A percentile compares a stretch with the other conserved stretches of the same genome.
phyloP scores from a whole-genome alignment of 2,329 filamentous ascomycete genomes.

The Podosphaera xanthii region DNA sequence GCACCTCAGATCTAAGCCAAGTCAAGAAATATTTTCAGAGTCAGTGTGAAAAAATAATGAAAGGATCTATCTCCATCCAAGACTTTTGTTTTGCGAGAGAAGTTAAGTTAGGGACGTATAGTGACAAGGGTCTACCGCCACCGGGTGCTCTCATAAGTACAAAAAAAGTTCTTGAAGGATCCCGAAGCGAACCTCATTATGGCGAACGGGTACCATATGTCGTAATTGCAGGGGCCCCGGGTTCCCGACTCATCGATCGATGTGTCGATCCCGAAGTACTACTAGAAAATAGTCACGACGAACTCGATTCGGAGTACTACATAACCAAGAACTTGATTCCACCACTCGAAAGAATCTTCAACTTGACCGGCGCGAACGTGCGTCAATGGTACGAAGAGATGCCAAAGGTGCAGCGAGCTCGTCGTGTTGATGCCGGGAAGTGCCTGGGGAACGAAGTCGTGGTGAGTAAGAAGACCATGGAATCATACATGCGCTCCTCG shows the following conservation, averaged over 20 bases:
- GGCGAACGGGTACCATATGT: conserved; percentile 91
- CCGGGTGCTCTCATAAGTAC: conserved; percentile 78
- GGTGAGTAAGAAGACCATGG: conserved; percentile 44
- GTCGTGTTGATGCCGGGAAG: conserved; percentile 20
- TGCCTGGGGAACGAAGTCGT: conserved; percentile 7
- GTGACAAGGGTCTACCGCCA: conserved; percentile 54
- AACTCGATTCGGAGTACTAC: conserved; percentile 89
- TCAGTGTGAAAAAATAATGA: conserved; percentile 85
- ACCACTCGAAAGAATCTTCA: conserved; percentile 87
- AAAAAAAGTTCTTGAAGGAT: conserved; percentile 66
- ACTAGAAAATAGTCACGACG: conserved; percentile 50
- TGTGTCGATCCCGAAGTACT: conserved; percentile 75
- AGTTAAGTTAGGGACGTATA: conserved; percentile 76
- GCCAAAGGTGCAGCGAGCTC: conserved; percentile 67
- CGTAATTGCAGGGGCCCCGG: conserved; percentile 70
- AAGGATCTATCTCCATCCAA: conserved; percentile 65
- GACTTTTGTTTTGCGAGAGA: conserved; percentile 93
- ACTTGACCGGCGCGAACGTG: conserved; percentile 81
- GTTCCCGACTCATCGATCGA: conserved; percentile 65
- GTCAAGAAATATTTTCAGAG: conserved; percentile 77
- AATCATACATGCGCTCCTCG: conserved; percentile 71
- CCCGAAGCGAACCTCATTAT: conserved; percentile 74
- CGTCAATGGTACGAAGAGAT: conserved; percentile 87
- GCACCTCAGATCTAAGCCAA: conserved; percentile 67
- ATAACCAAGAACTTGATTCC: conserved; percentile 91